phyloP scores from a whole-genome alignment of 768 basidiomycete genomes.

The Lactarius hatsudake region DNA sequence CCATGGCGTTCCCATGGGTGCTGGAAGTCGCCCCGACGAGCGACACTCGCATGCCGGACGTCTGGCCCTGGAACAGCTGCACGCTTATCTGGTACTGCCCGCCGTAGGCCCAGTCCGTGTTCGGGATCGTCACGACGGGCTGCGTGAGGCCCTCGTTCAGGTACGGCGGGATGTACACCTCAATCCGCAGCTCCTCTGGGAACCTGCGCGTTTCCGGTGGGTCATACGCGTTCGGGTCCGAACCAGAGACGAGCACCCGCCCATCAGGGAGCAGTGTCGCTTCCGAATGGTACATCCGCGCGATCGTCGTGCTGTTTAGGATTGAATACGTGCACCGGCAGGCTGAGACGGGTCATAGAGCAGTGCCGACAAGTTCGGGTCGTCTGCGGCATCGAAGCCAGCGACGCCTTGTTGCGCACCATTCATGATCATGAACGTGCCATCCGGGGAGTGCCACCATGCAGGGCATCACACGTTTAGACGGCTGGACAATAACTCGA shows the following conservation, averaged over 20 bases:
- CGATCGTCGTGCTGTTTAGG: conserved; percentile 62
- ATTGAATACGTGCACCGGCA: conserved; percentile 61
- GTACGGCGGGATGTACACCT: conserved; percentile 59
- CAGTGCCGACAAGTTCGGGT: conserved; percentile 39
- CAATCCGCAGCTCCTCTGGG: conserved; percentile 67
- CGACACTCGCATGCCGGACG: conserved; percentile 52
- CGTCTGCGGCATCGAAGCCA: conserved; percentile 62
- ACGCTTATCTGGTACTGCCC: conserved; percentile 37
- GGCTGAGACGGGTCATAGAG: conserved; percentile 67
- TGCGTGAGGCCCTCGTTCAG: conserved; percentile 58
- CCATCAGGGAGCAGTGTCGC: conserved; percentile 57
- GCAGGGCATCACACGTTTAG: conserved; percentile 72
- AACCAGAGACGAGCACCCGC: conserved; percentile 70
- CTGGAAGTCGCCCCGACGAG: conserved; percentile 72
- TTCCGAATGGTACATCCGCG: conserved; percentile 60
- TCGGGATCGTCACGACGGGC: conserved; percentile 22
- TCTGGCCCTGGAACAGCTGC: conserved; percentile 42
- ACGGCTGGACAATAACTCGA: conserved; percentile 44
- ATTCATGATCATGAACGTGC: conserved; percentile 74
- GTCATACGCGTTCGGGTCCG: conserved; percentile 45
- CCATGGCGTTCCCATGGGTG: conserved; percentile 76
- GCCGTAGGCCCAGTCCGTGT: conserved; percentile 62
- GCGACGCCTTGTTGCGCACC: conserved; percentile 68
- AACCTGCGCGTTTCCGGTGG: conserved; percentile 36
- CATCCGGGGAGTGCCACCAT: conserved; percentile 69